Evolutionary conservation across 163 green algal genomes (phyloP), one percentile per base, ranked within the genome.

Genomic region (Chlorella variabilis): DNA sequence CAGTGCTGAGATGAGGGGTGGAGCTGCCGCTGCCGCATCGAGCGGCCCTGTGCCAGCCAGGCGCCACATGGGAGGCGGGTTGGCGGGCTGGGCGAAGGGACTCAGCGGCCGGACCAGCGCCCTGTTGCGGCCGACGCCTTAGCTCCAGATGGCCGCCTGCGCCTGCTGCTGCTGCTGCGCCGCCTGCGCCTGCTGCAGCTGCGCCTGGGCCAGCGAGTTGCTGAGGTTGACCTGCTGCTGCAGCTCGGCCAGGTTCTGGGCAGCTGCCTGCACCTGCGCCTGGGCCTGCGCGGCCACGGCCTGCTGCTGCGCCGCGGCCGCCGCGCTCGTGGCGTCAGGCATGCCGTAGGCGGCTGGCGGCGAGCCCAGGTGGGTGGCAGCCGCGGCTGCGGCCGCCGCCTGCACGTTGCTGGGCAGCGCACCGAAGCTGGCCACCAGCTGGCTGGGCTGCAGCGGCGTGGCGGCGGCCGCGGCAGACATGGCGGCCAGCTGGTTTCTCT

Each of bases 111-210:
- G n/a, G n/a, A n/a, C n/a, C n/a, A n/a, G n/a, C n/a, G n/a, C n/a
- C n/a, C n/a, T n/a, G n/a, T n/a, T n/a, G n/a, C n/a, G n/a, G n/a
- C n/a, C n/a, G 45, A 15, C 25, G 9, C 9, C 66, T 77, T 51
- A 83, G 77, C 77, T 83, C 77, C 77, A 83, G 51, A 83, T 83
- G 34, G 77, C 77, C 0, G 76, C 76, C 65, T 71, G 59, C 33
- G 65, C 66, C 51, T 68, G 49, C 77, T 77, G 65, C 49, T 77
- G 65, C 77, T 83, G 77, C 77, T 69, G 49, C 66, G 67, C 59
- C 75, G 59, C 75, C 77, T 83, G 77, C 36, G 66, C 51, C 62
- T 83, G 77, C 77, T 83, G 77, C 62, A 66, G 66, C 77, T 77
- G 77, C 63, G 51, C 49, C 65, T 70, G 45, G 1, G 59, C 77